Conservation (phyloP, 352 stramenopile genomes). For the Phytophthora syringae region DNA sequence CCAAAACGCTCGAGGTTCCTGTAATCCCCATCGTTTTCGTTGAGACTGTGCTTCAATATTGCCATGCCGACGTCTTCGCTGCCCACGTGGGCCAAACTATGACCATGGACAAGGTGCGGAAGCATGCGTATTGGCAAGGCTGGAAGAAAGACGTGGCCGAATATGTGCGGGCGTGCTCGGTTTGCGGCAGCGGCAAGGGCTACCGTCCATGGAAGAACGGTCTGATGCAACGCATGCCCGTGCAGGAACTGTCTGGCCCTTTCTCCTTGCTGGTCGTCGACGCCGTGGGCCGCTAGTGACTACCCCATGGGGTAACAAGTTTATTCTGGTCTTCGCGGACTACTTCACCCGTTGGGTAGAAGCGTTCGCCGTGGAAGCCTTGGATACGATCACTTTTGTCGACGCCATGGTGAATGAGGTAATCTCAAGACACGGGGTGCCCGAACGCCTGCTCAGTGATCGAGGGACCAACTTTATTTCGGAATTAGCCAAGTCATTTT, state of each 20-base stretch:
- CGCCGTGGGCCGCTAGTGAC: neutral
- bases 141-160: neutral
- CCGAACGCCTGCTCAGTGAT: neutral
- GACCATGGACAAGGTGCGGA: neutral
- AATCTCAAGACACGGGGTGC: neutral
- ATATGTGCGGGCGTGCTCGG: neutral
- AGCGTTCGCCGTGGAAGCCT: neutral
- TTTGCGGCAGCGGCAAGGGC: neutral
- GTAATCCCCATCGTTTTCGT: too few relatives aligned
- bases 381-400: neutral
- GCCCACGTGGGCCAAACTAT: neutral
- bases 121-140: neutral
- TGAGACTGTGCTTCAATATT: neutral
- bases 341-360: neutral
- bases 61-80: neutral
- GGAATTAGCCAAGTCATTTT: neutral
- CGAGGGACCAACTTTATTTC: neutral
- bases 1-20: too few relatives aligned
- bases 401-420: neutral
- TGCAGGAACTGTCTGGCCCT: neutral
- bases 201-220: neutral
- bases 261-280: neutral
- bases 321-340: neutral
- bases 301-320: neutral
- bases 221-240: neutral